These are phyloP conservation scores for Teunomyces funiuensis DNA, from an alignment of 805 yeast genomes.

Conservation along the genomic window DNA sequence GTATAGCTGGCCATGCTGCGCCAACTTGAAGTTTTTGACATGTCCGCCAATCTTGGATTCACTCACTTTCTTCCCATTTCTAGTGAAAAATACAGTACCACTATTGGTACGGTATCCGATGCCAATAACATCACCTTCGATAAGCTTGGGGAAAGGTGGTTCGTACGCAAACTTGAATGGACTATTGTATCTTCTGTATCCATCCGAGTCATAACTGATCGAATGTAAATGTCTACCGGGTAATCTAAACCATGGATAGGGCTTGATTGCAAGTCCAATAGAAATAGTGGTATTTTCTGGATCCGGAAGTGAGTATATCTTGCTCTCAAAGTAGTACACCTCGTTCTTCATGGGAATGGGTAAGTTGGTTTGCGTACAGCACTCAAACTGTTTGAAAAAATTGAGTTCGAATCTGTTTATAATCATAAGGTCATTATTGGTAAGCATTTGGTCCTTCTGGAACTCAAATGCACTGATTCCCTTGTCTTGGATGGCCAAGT, in stretches of 20 bases:
- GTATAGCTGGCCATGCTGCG: constrained; percentile 51
- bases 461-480: constrained; percentile 93
- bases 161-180: constrained; percentile 57
- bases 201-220: constrained; percentile 83
- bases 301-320: constrained; percentile 68
- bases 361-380: constrained; percentile 74
- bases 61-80: constrained; percentile 86
- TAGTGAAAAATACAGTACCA: constrained; percentile 88
- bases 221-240: constrained; percentile 92
- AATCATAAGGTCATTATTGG: constrained; percentile 58
- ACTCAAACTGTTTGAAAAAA: constrained; percentile 57
- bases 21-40: constrained; percentile 63
- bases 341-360: constrained; percentile 84
- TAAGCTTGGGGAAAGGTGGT: constrained; percentile 55
- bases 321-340: constrained; percentile 86
- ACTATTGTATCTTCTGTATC: constrained; percentile 75
- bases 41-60: constrained; percentile 85
- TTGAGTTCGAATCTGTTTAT: constrained; percentile 63
- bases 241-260: constrained; percentile 89
- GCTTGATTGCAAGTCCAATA: constrained; percentile 79
- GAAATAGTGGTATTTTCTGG: constrained; percentile 59
- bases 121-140: constrained; percentile 90
- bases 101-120: constrained; percentile 81
- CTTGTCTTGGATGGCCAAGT: constrained; percentile 73
- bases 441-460: constrained; percentile 53